Evolutionary conservation across 2,329 filamentous ascomycete genomes (phyloP).

Genomic region (Sclerotinia sclerotiorum): DNA sequence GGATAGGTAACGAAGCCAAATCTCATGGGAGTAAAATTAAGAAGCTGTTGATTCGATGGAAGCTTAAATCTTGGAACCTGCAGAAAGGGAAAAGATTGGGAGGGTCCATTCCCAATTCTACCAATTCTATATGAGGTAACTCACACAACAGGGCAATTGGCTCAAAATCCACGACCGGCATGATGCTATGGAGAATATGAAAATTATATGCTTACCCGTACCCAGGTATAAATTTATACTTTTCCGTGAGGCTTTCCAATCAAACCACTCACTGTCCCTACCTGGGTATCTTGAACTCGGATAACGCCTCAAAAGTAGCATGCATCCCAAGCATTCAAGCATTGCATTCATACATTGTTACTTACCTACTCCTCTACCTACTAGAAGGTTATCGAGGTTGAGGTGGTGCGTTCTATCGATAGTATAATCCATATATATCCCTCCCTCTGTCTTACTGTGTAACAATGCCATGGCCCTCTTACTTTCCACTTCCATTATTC

Average conservation of each 20-base stretch:
- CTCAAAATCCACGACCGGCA: background rate
- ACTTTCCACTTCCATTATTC: background rate
- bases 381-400: too few species aligned
- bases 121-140: background rate
- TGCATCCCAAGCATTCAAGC: background rate
- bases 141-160: background rate
- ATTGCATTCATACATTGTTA: too few species aligned
- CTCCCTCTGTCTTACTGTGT: too few species aligned
- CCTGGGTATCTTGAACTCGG: background rate
- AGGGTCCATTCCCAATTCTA: background rate
- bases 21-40: background rate
- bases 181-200: background rate
- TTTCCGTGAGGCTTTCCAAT: slow-evolving; percentile 1
- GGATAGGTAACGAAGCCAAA: background rate
- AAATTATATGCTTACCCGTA: background rate
- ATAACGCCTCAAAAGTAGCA: background rate
- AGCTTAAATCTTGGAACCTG: slow-evolving; percentile 11
- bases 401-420: background rate
- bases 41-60: slow-evolving; percentile 8
- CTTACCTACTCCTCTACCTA: too few species aligned
- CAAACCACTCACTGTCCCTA: background rate
- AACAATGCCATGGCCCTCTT: background rate
- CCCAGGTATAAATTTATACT: background rate
- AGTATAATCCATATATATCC: too few species aligned
- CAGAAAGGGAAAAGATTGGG: background rate